Percentiles rank a stretch among this genome's conserved stretches.
These are phyloP conservation scores for Zygotorulaspora danielsina DNA, from an alignment of 805 yeast genomes.

Conservation along the genomic window DNA sequence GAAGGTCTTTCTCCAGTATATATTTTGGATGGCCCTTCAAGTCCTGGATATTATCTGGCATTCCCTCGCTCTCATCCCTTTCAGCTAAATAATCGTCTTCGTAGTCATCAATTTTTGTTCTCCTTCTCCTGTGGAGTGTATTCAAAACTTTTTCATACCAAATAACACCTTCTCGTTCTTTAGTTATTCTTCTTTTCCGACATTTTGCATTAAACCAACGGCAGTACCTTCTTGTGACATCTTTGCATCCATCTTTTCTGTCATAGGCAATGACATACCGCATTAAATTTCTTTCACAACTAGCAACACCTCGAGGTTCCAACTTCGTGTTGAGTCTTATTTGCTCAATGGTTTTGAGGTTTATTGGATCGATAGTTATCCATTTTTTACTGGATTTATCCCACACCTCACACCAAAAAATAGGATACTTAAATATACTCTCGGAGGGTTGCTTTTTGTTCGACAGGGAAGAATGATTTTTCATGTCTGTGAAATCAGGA, in stretches of 20 bases:
- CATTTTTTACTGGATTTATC: slow-evolving; percentile 65
- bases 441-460: slow-evolving; percentile 19
- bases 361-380: slow-evolving; percentile 83
- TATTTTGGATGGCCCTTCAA: slow-evolving; percentile 84
- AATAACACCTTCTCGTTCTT: slow-evolving; percentile 47
- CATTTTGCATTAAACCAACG: slow-evolving; percentile 67
- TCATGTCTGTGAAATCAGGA: slow-evolving; percentile 64
- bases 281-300: slow-evolving; percentile 44
- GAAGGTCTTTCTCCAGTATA: slow-evolving; percentile 71
- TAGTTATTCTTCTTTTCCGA: slow-evolving; percentile 65
- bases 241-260: slow-evolving; percentile 58
- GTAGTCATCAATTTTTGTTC: slow-evolving; percentile 35
- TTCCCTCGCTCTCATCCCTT: slow-evolving; percentile 70
- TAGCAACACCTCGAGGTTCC: slow-evolving; percentile 52
- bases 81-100: slow-evolving; percentile 36
- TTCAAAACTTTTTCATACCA: slow-evolving; percentile 56
- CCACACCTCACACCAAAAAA: slow-evolving; percentile 95
- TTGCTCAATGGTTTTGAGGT: slow-evolving; percentile 58
- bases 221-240: slow-evolving; percentile 82
- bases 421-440: slow-evolving; percentile 47
- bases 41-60: slow-evolving; percentile 80
- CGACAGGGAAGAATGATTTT: slow-evolving; percentile 9
- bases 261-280: slow-evolving; percentile 79
- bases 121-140: slow-evolving; percentile 26
- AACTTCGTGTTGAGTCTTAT: slow-evolving; percentile 53